Evolutionary conservation across 2,329 filamentous ascomycete species (phyloP).

Genomic region (Aureobasidium zeae): DNA sequence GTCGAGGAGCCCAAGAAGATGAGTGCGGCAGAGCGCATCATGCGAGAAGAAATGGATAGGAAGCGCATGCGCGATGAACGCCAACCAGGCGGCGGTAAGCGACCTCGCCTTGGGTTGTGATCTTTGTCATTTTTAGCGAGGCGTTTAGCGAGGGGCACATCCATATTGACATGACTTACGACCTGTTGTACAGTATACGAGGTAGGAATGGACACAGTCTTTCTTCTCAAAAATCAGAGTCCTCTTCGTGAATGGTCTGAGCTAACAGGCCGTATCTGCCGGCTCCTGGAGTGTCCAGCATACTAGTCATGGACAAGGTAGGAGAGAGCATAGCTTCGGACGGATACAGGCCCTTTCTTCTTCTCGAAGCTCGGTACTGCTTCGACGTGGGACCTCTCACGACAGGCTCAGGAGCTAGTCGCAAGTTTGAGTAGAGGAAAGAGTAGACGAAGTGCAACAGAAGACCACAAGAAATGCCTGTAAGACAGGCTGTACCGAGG

Average conservation of each 20-base stretch:
- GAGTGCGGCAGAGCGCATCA: slow-evolving; percentile 79
- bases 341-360: slow-evolving; percentile 20
- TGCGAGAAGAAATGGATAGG: slow-evolving; percentile 53
- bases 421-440: slow-evolving; percentile 33
- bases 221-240: slow-evolving; percentile 39
- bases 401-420: slow-evolving; percentile 16
- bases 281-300: slow-evolving; percentile 25
- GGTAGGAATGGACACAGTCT: neutral
- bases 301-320: slow-evolving; percentile 18
- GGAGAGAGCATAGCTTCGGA: slow-evolving; percentile 20
- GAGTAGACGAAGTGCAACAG: slow-evolving; percentile 49
- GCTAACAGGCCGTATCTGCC: slow-evolving; percentile 46
- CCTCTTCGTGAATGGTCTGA: slow-evolving; percentile 63
- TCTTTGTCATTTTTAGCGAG: slow-evolving; percentile 14
- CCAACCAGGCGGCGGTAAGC: slow-evolving; percentile 22
- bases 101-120: slow-evolving; percentile 19
- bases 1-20: slow-evolving; percentile 65
- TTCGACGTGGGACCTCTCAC: slow-evolving; percentile 22
- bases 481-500: slow-evolving; percentile 55
- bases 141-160: slow-evolving; percentile 12
- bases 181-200: neutral
- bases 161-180: slow-evolving; percentile 9
- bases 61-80: slow-evolving; percentile 29
- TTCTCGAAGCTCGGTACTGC: slow-evolving; percentile 27
- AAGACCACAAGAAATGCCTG: slow-evolving; percentile 57